Evolutionary conservation across 331 rosid genomes (phyloP).

Genomic region (Telfairia occidentalis): DNA sequence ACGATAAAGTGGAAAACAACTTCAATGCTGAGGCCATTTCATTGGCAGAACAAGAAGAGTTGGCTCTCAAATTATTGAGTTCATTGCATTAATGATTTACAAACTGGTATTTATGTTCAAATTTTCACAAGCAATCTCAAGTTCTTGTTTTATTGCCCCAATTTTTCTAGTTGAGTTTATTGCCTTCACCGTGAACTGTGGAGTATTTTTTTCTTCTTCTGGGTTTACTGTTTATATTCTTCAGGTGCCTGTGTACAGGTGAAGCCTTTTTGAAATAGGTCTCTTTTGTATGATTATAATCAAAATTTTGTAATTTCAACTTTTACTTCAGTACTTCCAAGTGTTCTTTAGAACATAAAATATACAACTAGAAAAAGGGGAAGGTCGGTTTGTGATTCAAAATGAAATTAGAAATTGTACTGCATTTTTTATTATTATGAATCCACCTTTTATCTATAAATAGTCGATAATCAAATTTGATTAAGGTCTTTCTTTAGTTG

Average conservation of each 20-base stretch:
- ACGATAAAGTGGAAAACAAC: slow-evolving; percentile 24
- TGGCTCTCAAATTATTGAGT: slow-evolving; percentile 61
- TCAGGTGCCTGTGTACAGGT: not conserved
- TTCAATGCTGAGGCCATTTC: slow-evolving; percentile 20
- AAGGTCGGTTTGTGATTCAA: too few relatives aligned
- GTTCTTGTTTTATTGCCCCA: not conserved
- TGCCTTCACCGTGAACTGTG: not conserved
- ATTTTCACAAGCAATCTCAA: not conserved
- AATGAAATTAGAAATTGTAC: too few relatives aligned
- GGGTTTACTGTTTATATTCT: not conserved
- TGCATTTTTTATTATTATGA: too few relatives aligned
- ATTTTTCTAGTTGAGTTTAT: not conserved
- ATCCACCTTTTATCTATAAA: too few relatives aligned
- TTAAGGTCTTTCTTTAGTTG: too few relatives aligned
- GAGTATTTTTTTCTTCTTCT: not conserved
- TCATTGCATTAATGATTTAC: slow-evolving; percentile 42
- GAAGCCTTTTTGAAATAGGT: not conserved
- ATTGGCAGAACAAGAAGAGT: slow-evolving; percentile 59
- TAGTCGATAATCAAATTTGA: too few relatives aligned
- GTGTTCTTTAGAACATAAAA: too few relatives aligned
- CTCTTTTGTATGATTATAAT: not conserved
- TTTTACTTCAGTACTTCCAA: not conserved
- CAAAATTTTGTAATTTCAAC: not conserved
- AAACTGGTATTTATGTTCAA: not conserved
- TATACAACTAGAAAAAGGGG: too few relatives aligned